Base-by-base conservation (phyloP, 345 rosid genomes). In the Heritiera littoralis region DNA sequence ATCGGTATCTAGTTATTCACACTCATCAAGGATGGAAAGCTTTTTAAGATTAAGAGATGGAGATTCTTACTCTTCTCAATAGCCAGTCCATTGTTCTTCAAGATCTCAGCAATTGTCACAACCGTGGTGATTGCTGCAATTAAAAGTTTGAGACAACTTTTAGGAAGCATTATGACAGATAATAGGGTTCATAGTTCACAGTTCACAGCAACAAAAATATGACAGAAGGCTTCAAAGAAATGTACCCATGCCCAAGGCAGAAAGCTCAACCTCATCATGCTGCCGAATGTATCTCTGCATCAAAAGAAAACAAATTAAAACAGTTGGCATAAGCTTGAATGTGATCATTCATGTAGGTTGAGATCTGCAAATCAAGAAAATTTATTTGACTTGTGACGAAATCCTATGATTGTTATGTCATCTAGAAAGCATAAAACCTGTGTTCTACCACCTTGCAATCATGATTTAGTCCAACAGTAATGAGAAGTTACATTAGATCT, bases 201-300 rank as follows among this genome's bases (percentile, higher is more conserved):
- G n/a, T 65, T 14, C 9, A 65, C 9, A 13, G n/a, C 17, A 63
- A 63, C 41, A 69, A 76, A 17, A 6, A 52, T n/a, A 28, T 23
- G 63, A 81, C 12, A 51, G 8, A 43, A 38, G 51, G 20, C 13
- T 17, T 72, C 45, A 14, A 18, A 48, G 58, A 71, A 43, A 75
- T 69, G 58, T 91, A 93, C 98, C 98, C 99, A 93, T 95, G 77
- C 99, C 97, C 68, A 95, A 79, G 17, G 99, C 98, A 54, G 97
- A 95, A 65, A 95, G 97, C 79, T 95, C 97, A 20, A 93, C 99
- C 83, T 95, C 99, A 52, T 93, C 72, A 74, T 93, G 92, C 70
- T 92, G 98, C 74, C 93, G 97, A 49, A 95, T 93, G 84, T 92
- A 95, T 86, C 94, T 92, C 98, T 93, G 89, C 85, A 83, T 55